Percentiles rank a stretch among this genome's conserved stretches.
Conservation (phyloP, 2,329 filamentous ascomycete genomes). For the Exophiala viscosa region DNA sequence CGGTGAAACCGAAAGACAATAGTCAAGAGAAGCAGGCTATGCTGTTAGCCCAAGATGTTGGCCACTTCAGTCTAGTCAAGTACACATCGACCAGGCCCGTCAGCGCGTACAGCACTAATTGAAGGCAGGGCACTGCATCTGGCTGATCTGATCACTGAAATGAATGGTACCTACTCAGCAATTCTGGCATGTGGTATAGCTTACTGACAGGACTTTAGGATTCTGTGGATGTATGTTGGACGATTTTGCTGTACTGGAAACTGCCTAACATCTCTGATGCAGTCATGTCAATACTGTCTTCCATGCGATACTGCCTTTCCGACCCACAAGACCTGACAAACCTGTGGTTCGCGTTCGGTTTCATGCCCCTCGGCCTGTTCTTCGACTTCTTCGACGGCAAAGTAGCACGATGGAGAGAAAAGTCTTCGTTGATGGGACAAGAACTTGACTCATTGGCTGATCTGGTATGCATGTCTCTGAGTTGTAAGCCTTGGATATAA, state of each 20-base stretch:
- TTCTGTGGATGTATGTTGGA: conserved; percentile 46
- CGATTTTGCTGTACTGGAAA: conserved; percentile 17
- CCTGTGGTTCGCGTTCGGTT: conserved; percentile 75
- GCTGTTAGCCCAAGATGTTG: conserved; percentile 45
- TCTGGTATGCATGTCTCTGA: conserved; percentile 58
- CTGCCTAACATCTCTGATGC: conserved; percentile 14
- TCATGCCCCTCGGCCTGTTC: conserved; percentile 90
- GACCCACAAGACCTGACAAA: conserved; percentile 62
- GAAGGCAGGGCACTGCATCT: conserved; percentile 44
- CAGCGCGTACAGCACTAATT: neutral
- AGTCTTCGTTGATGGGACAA: conserved; percentile 96
- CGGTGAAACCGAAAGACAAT: conserved; percentile 26
- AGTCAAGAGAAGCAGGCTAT: conserved; percentile 49
- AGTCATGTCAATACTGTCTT: conserved; percentile 94
- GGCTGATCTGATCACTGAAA: conserved; percentile 49
- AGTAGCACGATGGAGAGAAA: conserved; percentile 92
- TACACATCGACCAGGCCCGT: conserved; percentile 19
- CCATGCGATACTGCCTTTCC: conserved; percentile 84
- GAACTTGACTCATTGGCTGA: conserved; percentile 95
- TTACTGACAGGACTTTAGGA: conserved; percentile 33
- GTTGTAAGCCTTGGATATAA: neutral
- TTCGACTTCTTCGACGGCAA: conserved; percentile 98
- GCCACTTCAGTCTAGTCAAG: conserved; percentile 52
- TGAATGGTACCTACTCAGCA: conserved; percentile 40
- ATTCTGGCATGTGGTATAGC: neutral